Conservation (phyloP, 768 basidiomycete species). For the Crucibulum laeve region DNA sequence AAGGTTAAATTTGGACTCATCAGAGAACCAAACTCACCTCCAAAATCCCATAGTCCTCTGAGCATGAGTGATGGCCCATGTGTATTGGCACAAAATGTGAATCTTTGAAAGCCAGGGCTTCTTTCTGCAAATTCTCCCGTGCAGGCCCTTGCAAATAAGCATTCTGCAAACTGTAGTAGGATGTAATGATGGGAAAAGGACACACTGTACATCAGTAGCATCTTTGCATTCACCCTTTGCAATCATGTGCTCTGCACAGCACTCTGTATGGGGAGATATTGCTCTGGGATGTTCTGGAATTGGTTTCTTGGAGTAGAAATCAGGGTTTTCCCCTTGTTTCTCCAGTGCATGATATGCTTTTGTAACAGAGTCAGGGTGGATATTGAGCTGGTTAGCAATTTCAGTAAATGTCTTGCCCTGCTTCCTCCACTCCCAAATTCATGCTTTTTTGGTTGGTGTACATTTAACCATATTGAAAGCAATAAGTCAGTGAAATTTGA, state of each 20-base stretch:
- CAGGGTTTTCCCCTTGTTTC: conserved; percentile 2
- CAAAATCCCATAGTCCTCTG: conserved; percentile 22
- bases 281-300: neutral
- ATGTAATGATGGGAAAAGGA: neutral
- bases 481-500: no score
- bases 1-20: conserved; percentile 25
- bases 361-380: neutral
- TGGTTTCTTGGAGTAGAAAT: conserved; percentile 4
- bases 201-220: conserved; percentile 4
- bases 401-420: neutral
- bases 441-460: conserved; percentile 5
- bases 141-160: conserved; percentile 5
- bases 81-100: neutral
- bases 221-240: neutral
- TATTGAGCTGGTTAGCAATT: conserved; percentile 1
- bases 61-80: conserved; percentile 9
- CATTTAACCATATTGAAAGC: no score
- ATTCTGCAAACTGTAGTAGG: conserved; percentile 5
- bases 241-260: no score
- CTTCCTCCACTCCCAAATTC: neutral
- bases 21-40: conserved; percentile 19
- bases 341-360: conserved; percentile 1
- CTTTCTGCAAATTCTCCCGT: conserved; percentile 3
- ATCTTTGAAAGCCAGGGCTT: conserved; percentile 4
- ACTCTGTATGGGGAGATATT: conserved; percentile 3